phyloP scores from a whole-genome alignment of 148 eudicot species.

The Vaccinium myrtillus region DNA sequence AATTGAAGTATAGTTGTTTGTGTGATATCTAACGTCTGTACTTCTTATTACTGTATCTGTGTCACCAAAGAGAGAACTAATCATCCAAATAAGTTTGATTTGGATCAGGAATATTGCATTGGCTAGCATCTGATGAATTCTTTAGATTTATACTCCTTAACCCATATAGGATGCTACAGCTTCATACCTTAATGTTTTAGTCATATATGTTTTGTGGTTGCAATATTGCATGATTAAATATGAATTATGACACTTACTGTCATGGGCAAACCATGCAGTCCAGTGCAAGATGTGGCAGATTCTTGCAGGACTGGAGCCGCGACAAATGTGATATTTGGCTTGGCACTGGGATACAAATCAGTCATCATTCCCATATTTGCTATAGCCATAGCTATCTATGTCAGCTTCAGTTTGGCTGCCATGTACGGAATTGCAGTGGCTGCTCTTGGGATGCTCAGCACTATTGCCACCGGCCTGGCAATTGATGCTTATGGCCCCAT shows the following conservation, averaged over 20 bases:
- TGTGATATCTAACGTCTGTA: neutral
- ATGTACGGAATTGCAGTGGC: slow-evolving; percentile 22
- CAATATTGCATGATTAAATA: neutral
- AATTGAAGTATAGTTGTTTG: neutral
- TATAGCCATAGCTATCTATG: slow-evolving; percentile 21
- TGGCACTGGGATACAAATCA: slow-evolving; percentile 30
- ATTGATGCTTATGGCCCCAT: slow-evolving; percentile 24
- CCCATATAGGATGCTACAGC: neutral
- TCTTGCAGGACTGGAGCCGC: slow-evolving; percentile 30
- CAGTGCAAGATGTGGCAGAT: slow-evolving; percentile 30
- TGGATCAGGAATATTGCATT: neutral
- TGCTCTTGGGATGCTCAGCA: slow-evolving; percentile 23
- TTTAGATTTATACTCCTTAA: neutral
- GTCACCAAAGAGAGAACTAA: neutral
- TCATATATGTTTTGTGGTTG: too few relatives aligned
- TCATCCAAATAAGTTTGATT: slow-evolving; percentile 5
- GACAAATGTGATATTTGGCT: slow-evolving; percentile 28
- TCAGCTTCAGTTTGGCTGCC: slow-evolving; percentile 28
- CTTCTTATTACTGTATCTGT: neutral
- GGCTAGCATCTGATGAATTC: neutral
- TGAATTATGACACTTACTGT: neutral
- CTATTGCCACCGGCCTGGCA: slow-evolving; percentile 20
- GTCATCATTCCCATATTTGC: slow-evolving; percentile 29
- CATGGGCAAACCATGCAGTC: slow-evolving; percentile 16
- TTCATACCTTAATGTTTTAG: neutral